These are phyloP conservation scores for Rubus idaeus DNA, from an alignment of 306 rosid species.

Conservation along the genomic window DNA sequence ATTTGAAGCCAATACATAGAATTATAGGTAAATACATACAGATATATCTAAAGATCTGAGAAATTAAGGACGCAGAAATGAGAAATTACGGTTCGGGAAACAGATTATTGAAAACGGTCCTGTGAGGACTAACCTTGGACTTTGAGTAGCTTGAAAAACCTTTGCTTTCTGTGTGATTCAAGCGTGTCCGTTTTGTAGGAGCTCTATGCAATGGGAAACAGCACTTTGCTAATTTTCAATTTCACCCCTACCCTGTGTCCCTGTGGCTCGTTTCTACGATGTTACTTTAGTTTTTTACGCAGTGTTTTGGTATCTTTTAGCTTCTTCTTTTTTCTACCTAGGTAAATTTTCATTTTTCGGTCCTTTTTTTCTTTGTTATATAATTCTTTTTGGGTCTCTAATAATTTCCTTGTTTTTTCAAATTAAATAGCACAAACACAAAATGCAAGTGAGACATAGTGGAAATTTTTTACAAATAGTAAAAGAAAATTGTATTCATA, in stretches of 20 bases:
- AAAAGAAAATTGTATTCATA: too few species aligned
- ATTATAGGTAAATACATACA: neutral
- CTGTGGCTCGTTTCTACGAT: neutral
- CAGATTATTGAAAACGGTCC: neutral
- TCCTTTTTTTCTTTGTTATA: too few species aligned
- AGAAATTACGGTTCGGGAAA: slow-evolving; percentile 27
- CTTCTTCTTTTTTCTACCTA: too few species aligned
- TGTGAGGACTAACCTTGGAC: slow-evolving; percentile 72
- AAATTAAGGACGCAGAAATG: neutral
- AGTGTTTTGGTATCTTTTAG: too few species aligned
- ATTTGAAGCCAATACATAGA: neutral
- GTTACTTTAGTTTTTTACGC: neutral
- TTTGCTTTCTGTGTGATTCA: slow-evolving; percentile 21
- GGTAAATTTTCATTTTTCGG: too few species aligned
- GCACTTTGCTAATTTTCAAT: neutral
- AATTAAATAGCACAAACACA: too few species aligned
- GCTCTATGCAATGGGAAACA: slow-evolving; percentile 5
- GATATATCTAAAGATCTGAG: slow-evolving; percentile 30
- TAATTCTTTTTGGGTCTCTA: too few species aligned
- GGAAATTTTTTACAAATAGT: too few species aligned
- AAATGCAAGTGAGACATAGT: too few species aligned
- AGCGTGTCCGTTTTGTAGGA: slow-evolving; percentile 6
- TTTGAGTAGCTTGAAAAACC: slow-evolving; percentile 38
- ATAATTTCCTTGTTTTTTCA: too few species aligned
- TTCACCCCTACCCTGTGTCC: neutral